Evolutionary conservation across 108 stramenopile genomes (phyloP), one percentile per base, ranked within the genome.

Genomic region (Nitzschia sp.): DNA sequence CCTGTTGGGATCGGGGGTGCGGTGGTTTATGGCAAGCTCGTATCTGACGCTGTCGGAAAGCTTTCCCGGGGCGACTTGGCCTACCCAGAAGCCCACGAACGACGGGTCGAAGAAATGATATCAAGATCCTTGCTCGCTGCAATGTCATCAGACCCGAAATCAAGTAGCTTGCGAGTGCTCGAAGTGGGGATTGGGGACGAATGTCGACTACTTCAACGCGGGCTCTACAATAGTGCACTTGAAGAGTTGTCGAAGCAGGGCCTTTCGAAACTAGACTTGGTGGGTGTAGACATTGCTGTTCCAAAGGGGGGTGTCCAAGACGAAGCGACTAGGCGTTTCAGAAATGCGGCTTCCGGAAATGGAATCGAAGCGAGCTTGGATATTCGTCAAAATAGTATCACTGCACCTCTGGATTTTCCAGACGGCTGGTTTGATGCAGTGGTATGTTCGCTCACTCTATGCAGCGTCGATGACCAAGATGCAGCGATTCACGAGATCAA

Each of bases 401-500:
- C 65, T 8, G 30, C 67, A 8, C 5, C 17, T 2, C 52, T 72
- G 15, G 52, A 67, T 1, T 80, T 75, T 68, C 15, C 59, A 41
- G 72, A 80, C 63, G 77, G 73, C 3, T 68, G 29, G 29, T 86
- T 82, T 58, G 85, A 86, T 59, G 53, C 65, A 16, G 62, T 86
- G 17, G 17, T 80, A 13, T 86, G 79, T 35, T 76, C 63, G 3
- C 55, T 82, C 13, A 74, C 72, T 2, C 48, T 86, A 3, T 86
- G 85, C 56, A 80, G 79, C 53, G 92, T 93, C 27, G 47, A 73
- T 23, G 80, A 89, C 55, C 87, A 81, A 44, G 45, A 62, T 21
- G 57, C 48, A n/a, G 84, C 89, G 0, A 22, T 93, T 31, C 56
- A 54, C 5, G 89, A 89, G 61, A 93, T 93, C 50, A 79, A 75